Base-by-base conservation (phyloP, 805 yeast species). In the Pichia rugopelliculosa region DNA sequence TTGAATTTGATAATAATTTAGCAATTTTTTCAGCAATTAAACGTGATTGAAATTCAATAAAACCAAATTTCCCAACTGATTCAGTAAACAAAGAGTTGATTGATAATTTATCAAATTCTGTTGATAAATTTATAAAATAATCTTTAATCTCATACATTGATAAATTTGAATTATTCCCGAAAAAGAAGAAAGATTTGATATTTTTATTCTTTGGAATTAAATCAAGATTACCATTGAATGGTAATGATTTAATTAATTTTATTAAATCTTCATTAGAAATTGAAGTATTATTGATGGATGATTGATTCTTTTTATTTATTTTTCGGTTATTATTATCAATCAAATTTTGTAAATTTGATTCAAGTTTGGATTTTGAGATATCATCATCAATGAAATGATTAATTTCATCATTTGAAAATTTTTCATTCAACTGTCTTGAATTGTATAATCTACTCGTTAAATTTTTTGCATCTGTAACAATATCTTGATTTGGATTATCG, bases 91-190 rank as follows among this genome's bases (percentile, higher is more conserved):
- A 58, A 18, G 77, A 63, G 45, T 75, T 72, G 12, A 84, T 54
- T 7, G 34, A 20, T n/a, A 30, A 24, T 4, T 50, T 48, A 7
- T 47, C 36, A 13, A 49, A 43, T 21, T 51, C 54, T 2, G 51
- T 44, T 26, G 53, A 15, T 33, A 60, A 60, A 23, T 66, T 59
- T 34, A 68, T 68, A 47, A 83, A 79, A 51, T 62, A 70, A 8
- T 77, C 77, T 17, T 76, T 59, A 15, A 88, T 67, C 45, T 67
- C 66, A 62, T 80, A 81, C 55, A 82, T 87, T 0, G 95, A 83
- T 7, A 83, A 59, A 15, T 79, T 79, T 4, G 78, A 76, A 50
- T 76, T 81, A 18, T 87, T 69, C 1, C 96, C 96, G 64, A 82
- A 86, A 18, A 89, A 59, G 59, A 89, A 88, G 45, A 88, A 75